Evolutionary conservation across 306 rosid genomes (phyloP).

Genomic region (Parietaria judaica): DNA sequence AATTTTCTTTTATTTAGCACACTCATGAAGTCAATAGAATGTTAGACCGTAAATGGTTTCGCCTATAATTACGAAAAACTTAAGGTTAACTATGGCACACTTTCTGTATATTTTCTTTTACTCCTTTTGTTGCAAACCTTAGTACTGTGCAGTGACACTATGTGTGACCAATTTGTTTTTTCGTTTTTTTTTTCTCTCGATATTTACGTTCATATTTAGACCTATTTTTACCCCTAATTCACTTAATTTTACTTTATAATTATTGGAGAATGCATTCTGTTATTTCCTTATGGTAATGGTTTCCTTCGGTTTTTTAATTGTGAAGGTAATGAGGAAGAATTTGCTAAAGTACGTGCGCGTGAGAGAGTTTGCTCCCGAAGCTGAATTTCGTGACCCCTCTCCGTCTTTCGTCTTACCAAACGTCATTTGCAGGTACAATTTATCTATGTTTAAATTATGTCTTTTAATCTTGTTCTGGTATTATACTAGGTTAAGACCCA

Average conservation of each 20-base stretch:
- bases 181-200: no score
- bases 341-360: slow-evolving; percentile 59
- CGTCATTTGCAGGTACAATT: slow-evolving; percentile 75
- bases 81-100: no score
- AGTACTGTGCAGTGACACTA: no score
- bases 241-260: slow-evolving; percentile 2
- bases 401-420: slow-evolving; percentile 68
- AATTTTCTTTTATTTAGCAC: no score
- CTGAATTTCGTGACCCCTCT: slow-evolving; percentile 48
- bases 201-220: not conserved
- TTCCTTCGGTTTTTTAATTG: slow-evolving; percentile 24
- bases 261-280: not conserved
- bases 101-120: no score
- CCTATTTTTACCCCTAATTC: not conserved
- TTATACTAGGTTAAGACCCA: not conserved
- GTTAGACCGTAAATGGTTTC: no score
- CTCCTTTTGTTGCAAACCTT: no score
- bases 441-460: no score
- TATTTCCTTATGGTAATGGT: not conserved
- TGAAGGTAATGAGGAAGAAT: slow-evolving; percentile 81
- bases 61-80: no score
- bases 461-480: not conserved
- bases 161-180: no score
- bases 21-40: no score
- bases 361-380: slow-evolving; percentile 93